These are phyloP conservation scores for Avena atlantica DNA, from an alignment of 176 grass and related monocot genomes.

Conservation along the genomic window DNA sequence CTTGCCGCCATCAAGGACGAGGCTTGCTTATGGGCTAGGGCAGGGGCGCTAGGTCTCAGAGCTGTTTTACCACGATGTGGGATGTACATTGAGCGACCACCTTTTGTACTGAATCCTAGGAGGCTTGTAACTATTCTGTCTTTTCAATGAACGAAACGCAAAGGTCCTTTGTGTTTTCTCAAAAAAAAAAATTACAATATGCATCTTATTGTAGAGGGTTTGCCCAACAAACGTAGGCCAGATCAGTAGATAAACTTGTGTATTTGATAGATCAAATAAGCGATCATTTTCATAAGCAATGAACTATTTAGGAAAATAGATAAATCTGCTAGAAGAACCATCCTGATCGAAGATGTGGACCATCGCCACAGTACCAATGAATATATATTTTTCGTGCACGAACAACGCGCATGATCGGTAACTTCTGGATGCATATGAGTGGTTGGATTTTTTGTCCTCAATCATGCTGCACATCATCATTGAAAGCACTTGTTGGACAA, in stretches of 20 bases:
- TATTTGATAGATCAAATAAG: background rate
- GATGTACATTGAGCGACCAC: too few relatives aligned
- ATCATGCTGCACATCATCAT: background rate
- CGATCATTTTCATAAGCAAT: background rate
- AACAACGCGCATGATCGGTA: background rate
- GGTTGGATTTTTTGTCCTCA: background rate
- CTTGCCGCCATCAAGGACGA: too few relatives aligned
- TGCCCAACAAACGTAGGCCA: background rate
- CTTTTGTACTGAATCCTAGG: too few relatives aligned
- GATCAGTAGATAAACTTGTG: background rate
- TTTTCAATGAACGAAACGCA: too few relatives aligned
- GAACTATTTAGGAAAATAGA: background rate
- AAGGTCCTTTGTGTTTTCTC: too few relatives aligned
- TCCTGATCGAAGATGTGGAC: background rate
- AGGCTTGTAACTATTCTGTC: too few relatives aligned
- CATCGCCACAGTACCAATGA: background rate
- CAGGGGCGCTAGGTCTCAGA: too few relatives aligned
- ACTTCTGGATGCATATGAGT: background rate
- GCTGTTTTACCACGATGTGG: too few relatives aligned
- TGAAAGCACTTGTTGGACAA: background rate
- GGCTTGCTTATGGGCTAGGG: too few relatives aligned
- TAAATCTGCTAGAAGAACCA: background rate
- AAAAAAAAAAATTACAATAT: background rate
- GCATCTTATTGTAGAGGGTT: background rate
- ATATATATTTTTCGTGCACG: background rate